Percentiles rank a stretch among this genome's conserved stretches.
Evolutionary conservation across 768 basidiomycete genomes (phyloP).

Genomic region (Kondoa malvinella): DNA sequence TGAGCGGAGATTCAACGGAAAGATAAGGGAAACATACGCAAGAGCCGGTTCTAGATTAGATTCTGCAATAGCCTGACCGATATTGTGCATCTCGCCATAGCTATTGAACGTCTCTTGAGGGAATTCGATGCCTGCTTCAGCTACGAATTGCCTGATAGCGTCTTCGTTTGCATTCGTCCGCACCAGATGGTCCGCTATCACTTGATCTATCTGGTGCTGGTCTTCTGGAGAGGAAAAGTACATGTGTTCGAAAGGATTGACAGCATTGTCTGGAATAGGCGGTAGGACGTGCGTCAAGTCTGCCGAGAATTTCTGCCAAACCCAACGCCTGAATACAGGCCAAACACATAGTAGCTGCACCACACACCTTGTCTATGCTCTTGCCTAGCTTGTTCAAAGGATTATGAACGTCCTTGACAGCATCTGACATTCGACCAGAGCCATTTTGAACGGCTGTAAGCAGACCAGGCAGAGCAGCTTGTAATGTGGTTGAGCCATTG

Average conservation of each 20-base stretch:
- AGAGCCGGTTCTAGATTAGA: conserved; percentile 45
- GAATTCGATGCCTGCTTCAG: conserved; percentile 56
- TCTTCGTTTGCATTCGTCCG: conserved; percentile 52
- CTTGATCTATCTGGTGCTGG: conserved; percentile 18
- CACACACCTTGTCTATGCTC: conserved; percentile 67
- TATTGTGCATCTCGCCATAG: conserved; percentile 40
- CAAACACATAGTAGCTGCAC: background rate
- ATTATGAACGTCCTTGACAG: conserved; percentile 72
- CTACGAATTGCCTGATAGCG: conserved; percentile 40
- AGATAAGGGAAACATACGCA: conserved; percentile 39
- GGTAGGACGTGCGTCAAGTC: conserved; percentile 34
- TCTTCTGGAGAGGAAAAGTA: conserved; percentile 19
- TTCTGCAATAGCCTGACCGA: conserved; percentile 19
- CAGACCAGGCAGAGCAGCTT: background rate
- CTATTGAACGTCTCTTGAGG: conserved; percentile 39
- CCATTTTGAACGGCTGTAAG: background rate
- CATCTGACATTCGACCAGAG: conserved; percentile 43
- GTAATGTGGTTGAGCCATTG: background rate
- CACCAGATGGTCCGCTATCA: conserved; percentile 46
- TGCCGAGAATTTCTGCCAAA: conserved; percentile 43
- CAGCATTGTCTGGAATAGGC: conserved; percentile 5
- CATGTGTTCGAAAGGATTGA: conserved; percentile 12
- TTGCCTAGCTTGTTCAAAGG: conserved; percentile 65
- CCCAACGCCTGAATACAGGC: background rate
- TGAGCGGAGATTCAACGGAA: conserved; percentile 5